These are phyloP conservation scores for Polytrichum commune DNA, from an alignment of 225 moss, liverwort and hornwort genomes.

Conservation along the genomic window DNA sequence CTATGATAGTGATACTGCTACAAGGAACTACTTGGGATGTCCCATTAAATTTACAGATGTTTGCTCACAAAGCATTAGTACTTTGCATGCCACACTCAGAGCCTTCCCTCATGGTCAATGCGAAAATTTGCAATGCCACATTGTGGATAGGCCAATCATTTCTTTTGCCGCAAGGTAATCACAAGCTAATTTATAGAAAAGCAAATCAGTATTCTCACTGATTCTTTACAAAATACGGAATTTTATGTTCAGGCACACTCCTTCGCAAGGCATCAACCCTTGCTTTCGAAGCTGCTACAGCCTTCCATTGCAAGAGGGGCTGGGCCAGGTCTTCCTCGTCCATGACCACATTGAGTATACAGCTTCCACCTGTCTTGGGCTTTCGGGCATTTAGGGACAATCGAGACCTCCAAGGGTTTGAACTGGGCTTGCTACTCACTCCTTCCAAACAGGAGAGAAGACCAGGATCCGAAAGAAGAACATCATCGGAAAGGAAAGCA, in stretches of 20 bases:
- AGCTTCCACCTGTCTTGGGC: background rate
- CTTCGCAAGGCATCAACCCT: conserved; percentile 5
- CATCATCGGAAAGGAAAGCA: too few species aligned
- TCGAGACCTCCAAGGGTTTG: background rate
- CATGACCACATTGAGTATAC: background rate
- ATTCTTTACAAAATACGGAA: background rate
- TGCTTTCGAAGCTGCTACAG: background rate
- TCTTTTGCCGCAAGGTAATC: too few species aligned
- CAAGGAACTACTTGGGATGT: too few species aligned
- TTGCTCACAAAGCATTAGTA: too few species aligned
- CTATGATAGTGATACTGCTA: too few species aligned
- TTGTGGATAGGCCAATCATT: too few species aligned
- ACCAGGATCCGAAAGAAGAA: too few species aligned
- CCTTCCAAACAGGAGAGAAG: background rate
- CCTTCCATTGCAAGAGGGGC: conserved; percentile 1
- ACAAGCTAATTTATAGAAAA: too few species aligned
- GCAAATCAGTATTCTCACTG: background rate
- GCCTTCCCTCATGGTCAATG: too few species aligned
- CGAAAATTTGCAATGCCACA: too few species aligned
- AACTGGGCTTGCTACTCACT: background rate
- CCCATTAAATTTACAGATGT: too few species aligned
- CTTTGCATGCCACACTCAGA: too few species aligned
- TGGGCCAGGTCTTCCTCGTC: background rate
- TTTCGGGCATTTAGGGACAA: background rate
- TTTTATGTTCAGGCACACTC: background rate